A percentile compares a stretch with the other conserved stretches of the same genome.
Conservation (phyloP, 1,139 yeast genomes). For the Lodderomyces oxycetoniae region DNA sequence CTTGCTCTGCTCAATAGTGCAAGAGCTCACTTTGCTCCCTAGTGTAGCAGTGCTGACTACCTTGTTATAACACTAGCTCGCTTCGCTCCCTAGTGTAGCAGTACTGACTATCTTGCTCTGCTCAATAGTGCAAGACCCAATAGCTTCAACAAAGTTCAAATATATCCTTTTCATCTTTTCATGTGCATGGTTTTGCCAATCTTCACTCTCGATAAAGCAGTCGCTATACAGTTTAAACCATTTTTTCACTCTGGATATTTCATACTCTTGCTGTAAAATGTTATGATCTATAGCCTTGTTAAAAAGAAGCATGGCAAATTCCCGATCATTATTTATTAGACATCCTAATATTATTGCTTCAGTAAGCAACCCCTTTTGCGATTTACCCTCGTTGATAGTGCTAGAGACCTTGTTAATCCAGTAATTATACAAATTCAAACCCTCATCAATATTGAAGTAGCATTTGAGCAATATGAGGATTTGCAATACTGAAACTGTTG, state of each 20-base stretch:
- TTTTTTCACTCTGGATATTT: constrained; percentile 39
- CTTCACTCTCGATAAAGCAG: constrained; percentile 31
- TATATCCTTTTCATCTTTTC: constrained; percentile 8
- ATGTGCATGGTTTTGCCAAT: constrained; percentile 19
- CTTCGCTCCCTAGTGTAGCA: no score
- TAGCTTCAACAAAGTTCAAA: constrained; percentile 8
- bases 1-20: no score
- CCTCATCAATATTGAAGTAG: constrained; percentile 28
- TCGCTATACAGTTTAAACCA: constrained; percentile 57
- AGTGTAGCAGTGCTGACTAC: no score
- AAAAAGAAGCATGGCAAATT: constrained; percentile 57
- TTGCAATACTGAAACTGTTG: constrained; percentile 40
- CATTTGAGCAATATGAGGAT: constrained; percentile 45
- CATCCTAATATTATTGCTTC: constrained; percentile 50
- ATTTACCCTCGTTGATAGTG: constrained; percentile 30
- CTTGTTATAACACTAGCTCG: no score
- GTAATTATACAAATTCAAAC: constrained; percentile 49
- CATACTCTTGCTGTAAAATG: constrained; percentile 40
- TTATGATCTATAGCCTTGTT: constrained; percentile 49
- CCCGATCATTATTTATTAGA: constrained; percentile 51
- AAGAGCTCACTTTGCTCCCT: no score
- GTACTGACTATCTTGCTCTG: no score
- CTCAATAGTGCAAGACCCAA: no score
- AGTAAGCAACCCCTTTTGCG: constrained; percentile 46
- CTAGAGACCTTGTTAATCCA: constrained; percentile 39